Evolutionary conservation across 148 eudicot genomes (phyloP).

Genomic region (Rhododendron ovatum): DNA sequence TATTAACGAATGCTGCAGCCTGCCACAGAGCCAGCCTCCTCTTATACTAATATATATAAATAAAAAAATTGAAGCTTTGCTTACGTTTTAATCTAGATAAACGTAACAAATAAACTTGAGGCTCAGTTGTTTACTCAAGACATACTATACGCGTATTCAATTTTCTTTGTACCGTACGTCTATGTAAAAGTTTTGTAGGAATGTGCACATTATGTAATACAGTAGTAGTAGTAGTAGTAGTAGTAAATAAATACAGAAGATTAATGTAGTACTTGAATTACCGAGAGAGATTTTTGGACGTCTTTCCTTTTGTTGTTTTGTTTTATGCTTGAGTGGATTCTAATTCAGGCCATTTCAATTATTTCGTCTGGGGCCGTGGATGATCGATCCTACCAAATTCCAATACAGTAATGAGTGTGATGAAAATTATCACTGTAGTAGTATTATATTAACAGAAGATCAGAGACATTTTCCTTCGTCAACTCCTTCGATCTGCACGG

Average conservation of each 20-base stretch:
- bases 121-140: neutral
- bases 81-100: neutral
- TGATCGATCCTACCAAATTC: neutral
- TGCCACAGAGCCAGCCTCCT: neutral
- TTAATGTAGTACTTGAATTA: neutral
- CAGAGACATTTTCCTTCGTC: neutral
- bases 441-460: neutral
- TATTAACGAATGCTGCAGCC: neutral
- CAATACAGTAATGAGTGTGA: too few relatives aligned
- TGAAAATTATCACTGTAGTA: too few relatives aligned
- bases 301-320: too few relatives aligned
- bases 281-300: neutral
- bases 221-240: neutral
- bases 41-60: too few relatives aligned
- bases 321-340: neutral
- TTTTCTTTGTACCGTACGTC: neutral
- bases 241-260: neutral
- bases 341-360: neutral
- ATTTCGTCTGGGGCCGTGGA: neutral
- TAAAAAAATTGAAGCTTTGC: too few relatives aligned
- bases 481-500: too few relatives aligned
- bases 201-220: neutral
- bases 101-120: neutral
- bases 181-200: neutral
- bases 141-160: neutral